These are phyloP conservation scores for Cnidoscolus chayamansa DNA, from an alignment of 441 rosid species.

Conservation along the genomic window DNA sequence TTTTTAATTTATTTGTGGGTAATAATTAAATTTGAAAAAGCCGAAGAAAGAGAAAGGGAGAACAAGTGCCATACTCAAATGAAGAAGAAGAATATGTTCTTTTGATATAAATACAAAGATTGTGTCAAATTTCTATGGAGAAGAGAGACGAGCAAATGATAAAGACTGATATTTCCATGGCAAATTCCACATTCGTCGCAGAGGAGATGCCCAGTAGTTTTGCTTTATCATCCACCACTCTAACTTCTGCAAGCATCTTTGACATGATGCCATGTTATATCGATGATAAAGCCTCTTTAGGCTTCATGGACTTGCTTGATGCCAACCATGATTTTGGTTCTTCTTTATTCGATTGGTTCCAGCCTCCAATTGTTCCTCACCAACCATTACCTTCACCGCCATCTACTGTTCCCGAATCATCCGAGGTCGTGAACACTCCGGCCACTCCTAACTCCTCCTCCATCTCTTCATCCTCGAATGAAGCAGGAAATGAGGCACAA, in stretches of 20 bases:
- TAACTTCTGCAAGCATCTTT: conserved; percentile 38
- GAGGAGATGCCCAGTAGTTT: conserved; percentile 35
- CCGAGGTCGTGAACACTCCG: conserved; percentile 68
- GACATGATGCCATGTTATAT: conserved; percentile 41
- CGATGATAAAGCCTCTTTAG: conserved; percentile 36
- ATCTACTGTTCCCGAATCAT: conserved; percentile 47
- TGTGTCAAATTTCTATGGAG: conserved; percentile 37
- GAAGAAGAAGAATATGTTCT: conserved; percentile 35
- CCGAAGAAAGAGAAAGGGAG: not conserved
- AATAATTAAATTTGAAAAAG: not conserved
- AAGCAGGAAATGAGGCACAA: conserved; percentile 40
- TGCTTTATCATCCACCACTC: conserved; percentile 13
- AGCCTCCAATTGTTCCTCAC: conserved; percentile 21
- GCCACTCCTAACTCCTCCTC: conserved; percentile 83
- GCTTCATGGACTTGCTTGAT: conserved; percentile 51
- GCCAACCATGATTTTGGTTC: conserved; percentile 35
- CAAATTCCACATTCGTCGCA: conserved; percentile 40
- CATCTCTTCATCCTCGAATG: conserved; percentile 71
- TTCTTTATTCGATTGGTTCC: conserved; percentile 53
- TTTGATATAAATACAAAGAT: conserved; percentile 4
- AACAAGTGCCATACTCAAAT: conserved; percentile 9
- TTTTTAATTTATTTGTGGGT: conserved; percentile 9
- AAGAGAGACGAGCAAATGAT: conserved; percentile 27
- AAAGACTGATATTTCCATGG: conserved; percentile 34
- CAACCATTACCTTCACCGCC: conserved; percentile 35